Conservation (phyloP, 257 asterid genomes). For the Plantago elongata region DNA sequence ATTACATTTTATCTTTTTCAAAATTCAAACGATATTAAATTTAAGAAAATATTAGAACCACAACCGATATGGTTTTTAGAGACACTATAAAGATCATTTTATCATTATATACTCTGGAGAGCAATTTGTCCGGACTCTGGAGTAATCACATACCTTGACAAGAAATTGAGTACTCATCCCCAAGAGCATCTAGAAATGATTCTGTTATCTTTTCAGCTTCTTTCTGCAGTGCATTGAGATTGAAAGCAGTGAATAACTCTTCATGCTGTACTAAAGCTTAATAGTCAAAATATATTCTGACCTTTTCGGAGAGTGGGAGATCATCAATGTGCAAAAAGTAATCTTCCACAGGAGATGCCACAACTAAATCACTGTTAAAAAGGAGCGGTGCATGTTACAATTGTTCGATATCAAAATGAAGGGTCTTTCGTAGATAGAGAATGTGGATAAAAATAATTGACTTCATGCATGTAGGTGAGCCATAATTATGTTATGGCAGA, state of each 20-base stretch:
- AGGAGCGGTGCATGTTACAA: slow-evolving; percentile 8
- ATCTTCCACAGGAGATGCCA: slow-evolving; percentile 83
- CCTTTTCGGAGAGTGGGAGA: slow-evolving; percentile 73
- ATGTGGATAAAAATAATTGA: neutral
- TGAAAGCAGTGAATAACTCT: slow-evolving; percentile 18
- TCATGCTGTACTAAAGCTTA: neutral
- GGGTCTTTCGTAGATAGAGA: slow-evolving; percentile 2
- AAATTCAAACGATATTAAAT: slow-evolving; percentile 2
- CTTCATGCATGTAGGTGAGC: neutral
- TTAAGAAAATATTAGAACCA: neutral
- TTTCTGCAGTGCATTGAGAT: slow-evolving; percentile 38
- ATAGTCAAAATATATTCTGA: slow-evolving; percentile 20
- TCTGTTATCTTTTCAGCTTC: slow-evolving; percentile 61
- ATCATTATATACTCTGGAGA: neutral
- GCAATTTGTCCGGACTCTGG: neutral
- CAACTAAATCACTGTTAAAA: slow-evolving; percentile 68
- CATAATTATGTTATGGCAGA: slow-evolving; percentile 10
- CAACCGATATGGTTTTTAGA: neutral
- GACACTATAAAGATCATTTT: neutral
- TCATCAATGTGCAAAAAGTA: slow-evolving; percentile 81
- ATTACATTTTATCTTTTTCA: neutral
- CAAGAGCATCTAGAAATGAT: slow-evolving; percentile 86
- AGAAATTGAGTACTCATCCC: slow-evolving; percentile 73
- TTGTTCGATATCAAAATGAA: neutral
- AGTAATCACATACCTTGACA: slow-evolving; percentile 59